Base-by-base conservation (phyloP, 2,329 filamentous ascomycete genomes). In the Aphanoascus verrucosus region DNA sequence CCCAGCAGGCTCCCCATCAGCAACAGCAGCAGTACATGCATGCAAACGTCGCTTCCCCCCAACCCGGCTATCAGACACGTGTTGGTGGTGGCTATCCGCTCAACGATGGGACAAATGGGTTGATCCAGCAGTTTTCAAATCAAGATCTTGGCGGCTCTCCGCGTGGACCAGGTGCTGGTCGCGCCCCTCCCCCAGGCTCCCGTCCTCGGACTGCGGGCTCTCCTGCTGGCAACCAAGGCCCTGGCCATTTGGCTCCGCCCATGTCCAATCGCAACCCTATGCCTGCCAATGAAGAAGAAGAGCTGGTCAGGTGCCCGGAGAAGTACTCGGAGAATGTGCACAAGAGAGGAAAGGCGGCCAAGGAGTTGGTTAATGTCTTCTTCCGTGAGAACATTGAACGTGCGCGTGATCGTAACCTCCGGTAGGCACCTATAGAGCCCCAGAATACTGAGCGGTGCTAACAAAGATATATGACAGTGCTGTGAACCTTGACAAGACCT, bases 351-450 rank as follows among this genome's bases (percentile, higher is more conserved):
- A 82, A 82, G 65, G 77, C 82, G 52, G 80, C 81, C 45, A 82
- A 83, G 64, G 77, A 82, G 61, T 69, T 84, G 60, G 81, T 84
- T 58, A 81, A 81, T 64, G 78, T 81, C 62, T 97, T 97, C 76
- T 98, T 97, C 81, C 94, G 94, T 72, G 91, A 98, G 72, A 97
- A 91, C 68, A 94, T 98, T 53, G 91, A 95, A 76, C 83, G 93
- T 63, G 93, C 93, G 49, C 82, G 91, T 61, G 93, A 97, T 73
- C 84, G 93, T 55, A 98, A 98, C 69, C 84, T 94, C 70, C 86
- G 90, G 90, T 94, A 73, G 62, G 78, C 46, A 19, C 15, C 50
- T 12, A n/a, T n/a, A 9, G 2, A 11, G n/a, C 37, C 17, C 15
- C 1, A 31, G 31, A 14, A 11, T 20, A 38, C 20, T 11, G 38